Percentiles rank a stretch among this genome's conserved stretches.
These are phyloP conservation scores for Xylaria sp. DNA, from an alignment of 2,329 filamentous ascomycete genomes.

Conservation along the genomic window DNA sequence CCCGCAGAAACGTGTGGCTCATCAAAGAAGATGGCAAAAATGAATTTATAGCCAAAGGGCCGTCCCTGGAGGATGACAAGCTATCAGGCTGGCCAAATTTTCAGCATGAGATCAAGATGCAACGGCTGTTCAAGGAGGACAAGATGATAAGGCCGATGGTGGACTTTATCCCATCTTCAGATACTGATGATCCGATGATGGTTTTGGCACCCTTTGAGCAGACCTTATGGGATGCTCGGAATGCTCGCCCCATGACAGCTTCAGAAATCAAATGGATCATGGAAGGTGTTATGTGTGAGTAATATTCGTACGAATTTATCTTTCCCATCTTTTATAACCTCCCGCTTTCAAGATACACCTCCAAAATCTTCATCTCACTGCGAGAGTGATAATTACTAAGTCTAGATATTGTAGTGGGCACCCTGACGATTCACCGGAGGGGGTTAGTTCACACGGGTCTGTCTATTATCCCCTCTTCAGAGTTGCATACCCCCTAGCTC, in stretches of 20 bases:
- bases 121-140: background rate
- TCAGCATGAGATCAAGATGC: background rate
- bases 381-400: background rate
- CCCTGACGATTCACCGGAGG: background rate
- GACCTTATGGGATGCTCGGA: conserved; percentile 1
- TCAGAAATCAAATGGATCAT: conserved; percentile 15
- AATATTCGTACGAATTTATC: background rate
- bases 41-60: conserved; percentile 13
- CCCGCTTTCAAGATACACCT: background rate
- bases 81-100: background rate
- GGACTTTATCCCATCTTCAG: background rate
- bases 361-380: background rate
- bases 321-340: background rate
- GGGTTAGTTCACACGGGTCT: background rate
- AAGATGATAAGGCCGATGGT: background rate
- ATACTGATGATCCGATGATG: background rate
- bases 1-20: background rate
- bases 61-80: background rate
- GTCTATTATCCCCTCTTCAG: background rate
- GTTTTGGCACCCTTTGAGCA: background rate
- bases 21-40: background rate
- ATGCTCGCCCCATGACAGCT: background rate
- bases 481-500: background rate
- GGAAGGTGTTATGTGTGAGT: background rate
- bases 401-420: background rate